phyloP scores from a whole-genome alignment of 228 moss, liverwort and hornwort species.

The Sphagnum magellanicum region DNA sequence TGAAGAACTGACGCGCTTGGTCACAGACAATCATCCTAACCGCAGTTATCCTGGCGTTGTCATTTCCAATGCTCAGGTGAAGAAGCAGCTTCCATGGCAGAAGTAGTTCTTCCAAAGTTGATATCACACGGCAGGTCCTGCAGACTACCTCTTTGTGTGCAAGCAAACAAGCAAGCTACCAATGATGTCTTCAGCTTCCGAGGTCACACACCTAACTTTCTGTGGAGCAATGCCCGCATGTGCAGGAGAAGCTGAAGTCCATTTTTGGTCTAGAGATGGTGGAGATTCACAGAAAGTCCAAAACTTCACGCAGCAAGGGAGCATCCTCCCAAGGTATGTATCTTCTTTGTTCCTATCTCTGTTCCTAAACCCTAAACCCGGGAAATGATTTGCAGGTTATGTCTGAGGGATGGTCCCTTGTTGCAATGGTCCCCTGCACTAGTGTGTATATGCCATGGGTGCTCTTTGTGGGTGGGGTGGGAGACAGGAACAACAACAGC shows the following conservation, averaged over 20 bases:
- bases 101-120: too few relatives aligned
- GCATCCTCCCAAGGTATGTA: constrained; percentile 36
- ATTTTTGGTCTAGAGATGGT: constrained; percentile 84
- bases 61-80: constrained; percentile 60
- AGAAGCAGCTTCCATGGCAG: too few relatives aligned
- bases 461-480: constrained; percentile 14
- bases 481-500: constrained; percentile 32
- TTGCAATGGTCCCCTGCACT: background rate
- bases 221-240: too few relatives aligned
- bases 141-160: background rate
- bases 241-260: constrained; percentile 37
- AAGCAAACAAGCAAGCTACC: background rate
- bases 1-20: constrained; percentile 58
- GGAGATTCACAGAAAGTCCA: constrained; percentile 38
- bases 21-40: constrained; percentile 82
- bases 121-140: too few relatives aligned
- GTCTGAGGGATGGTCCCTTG: too few relatives aligned
- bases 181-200: too few relatives aligned
- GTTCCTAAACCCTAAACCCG: too few relatives aligned
- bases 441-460: background rate
- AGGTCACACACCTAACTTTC: too few relatives aligned
- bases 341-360: background rate
- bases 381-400: too few relatives aligned
- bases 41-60: constrained; percentile 48
- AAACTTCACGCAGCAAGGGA: constrained; percentile 22